A percentile compares a stretch with the other conserved stretches of the same genome.
Conservation (phyloP, 2,329 filamentous ascomycete genomes). For the Colletotrichum truncatum region DNA sequence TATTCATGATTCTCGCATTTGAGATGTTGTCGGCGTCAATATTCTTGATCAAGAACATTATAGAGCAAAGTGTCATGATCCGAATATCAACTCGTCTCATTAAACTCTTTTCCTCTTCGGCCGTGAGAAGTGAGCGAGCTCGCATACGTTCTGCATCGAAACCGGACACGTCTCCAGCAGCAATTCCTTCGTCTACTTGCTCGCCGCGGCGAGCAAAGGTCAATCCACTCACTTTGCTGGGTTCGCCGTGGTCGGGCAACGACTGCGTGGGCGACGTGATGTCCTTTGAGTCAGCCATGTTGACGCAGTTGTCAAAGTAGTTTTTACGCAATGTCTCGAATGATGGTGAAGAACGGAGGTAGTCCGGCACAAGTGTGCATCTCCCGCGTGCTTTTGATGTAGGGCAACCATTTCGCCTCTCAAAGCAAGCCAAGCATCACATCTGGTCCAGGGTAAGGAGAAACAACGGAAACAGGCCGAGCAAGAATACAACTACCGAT, state of each 20-base stretch:
- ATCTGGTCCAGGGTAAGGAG: background rate
- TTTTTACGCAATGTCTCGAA: background rate
- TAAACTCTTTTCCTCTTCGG: conserved; percentile 36
- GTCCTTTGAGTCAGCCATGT: background rate
- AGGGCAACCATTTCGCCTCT: too few relatives aligned
- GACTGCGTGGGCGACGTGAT: background rate
- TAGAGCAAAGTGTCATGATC: conserved; percentile 41
- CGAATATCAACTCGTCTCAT: conserved; percentile 37
- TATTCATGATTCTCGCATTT: conserved; percentile 51
- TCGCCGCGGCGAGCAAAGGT: conserved; percentile 34
- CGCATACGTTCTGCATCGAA: conserved; percentile 47
- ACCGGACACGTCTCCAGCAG: conserved; percentile 36
- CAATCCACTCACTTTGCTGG: conserved; percentile 10
- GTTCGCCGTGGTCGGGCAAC: background rate
- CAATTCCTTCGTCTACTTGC: conserved; percentile 29
- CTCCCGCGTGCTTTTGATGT: too few relatives aligned
- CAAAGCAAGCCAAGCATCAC: background rate
- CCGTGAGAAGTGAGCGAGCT: conserved; percentile 34
- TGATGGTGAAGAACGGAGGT: too few relatives aligned
- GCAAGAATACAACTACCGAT: background rate
- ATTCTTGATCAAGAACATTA: conserved; percentile 52
- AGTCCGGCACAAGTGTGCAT: too few relatives aligned
- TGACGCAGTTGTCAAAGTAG: background rate
- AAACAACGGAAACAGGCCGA: background rate
- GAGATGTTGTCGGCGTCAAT: conserved; percentile 50